A percentile compares a stretch with the other conserved stretches of the same genome.
Evolutionary conservation across 108 stramenopile species (phyloP).

Genomic region (Poteriospumella lacustris): DNA sequence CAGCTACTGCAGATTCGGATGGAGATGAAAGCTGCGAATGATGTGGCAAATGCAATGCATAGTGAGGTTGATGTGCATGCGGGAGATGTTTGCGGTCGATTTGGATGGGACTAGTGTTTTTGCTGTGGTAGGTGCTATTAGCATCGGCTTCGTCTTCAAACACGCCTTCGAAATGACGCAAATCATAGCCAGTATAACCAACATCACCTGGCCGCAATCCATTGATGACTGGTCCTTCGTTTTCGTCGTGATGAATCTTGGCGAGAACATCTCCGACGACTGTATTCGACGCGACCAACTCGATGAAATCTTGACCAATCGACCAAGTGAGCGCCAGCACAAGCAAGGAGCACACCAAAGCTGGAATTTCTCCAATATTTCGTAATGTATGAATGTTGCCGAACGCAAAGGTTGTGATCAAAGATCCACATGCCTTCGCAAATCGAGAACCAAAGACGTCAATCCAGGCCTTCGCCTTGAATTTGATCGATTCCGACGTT

Average conservation of each 20-base stretch:
- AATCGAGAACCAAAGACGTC: constrained; percentile 95
- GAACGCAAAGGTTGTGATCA: constrained; percentile 84
- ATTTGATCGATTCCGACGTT: constrained; percentile 80
- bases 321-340: constrained; percentile 84
- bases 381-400: constrained; percentile 61
- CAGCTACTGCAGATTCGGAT: no score
- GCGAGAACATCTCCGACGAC: no score
- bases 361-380: constrained; percentile 32
- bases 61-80: no score
- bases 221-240: background rate
- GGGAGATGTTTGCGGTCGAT: no score
- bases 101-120: no score
- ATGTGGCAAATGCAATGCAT: no score
- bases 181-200: constrained; percentile 14
- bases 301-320: constrained; percentile 83
- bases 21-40: no score
- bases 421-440: constrained; percentile 82
- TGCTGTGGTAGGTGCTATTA: background rate
- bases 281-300: constrained; percentile 44
- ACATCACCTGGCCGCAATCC: constrained; percentile 11
- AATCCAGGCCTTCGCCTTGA: constrained; percentile 96
- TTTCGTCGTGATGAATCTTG: no score
- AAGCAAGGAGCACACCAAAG: constrained; percentile 76
- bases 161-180: background rate
- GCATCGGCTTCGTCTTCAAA: constrained; percentile 1